Conservation (phyloP, 129 eudicot genomes). For the Apium graveolens region DNA sequence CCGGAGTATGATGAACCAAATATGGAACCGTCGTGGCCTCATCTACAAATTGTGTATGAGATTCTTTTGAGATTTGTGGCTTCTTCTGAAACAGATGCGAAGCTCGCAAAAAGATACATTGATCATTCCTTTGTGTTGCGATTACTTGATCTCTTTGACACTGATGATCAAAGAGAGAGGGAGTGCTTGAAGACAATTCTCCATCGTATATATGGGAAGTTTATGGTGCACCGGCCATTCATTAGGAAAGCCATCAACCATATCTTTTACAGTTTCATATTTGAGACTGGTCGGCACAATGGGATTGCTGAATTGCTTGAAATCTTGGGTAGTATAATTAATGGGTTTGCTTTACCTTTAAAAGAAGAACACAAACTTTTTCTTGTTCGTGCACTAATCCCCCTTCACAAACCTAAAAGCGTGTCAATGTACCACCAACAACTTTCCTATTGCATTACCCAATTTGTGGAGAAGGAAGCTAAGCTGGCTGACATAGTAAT, state of each 20-base stretch:
- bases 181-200: conserved; percentile 66
- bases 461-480: conserved; percentile 62
- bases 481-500: conserved; percentile 57
- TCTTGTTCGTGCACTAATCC: conserved; percentile 53
- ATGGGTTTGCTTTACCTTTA: conserved; percentile 50
- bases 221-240: conserved; percentile 65
- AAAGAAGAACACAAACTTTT: conserved; percentile 50
- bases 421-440: conserved; percentile 60
- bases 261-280: conserved; percentile 38
- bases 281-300: conserved; percentile 38
- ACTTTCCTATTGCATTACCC: conserved; percentile 55
- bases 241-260: conserved; percentile 51
- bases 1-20: conserved; percentile 58
- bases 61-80: conserved; percentile 62
- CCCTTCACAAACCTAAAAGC: conserved; percentile 58
- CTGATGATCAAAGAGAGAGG: conserved; percentile 62
- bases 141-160: conserved; percentile 50
- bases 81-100: conserved; percentile 56
- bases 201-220: conserved; percentile 46
- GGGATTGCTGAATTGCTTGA: conserved; percentile 52
- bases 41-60: conserved; percentile 66
- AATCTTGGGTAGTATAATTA: conserved; percentile 53
- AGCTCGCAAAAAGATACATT: conserved; percentile 49
- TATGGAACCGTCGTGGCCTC: conserved; percentile 72
- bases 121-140: conserved; percentile 45